These are phyloP conservation scores for Hirschioporus abietinus DNA, from an alignment of 768 basidiomycete genomes.

Conservation along the genomic window DNA sequence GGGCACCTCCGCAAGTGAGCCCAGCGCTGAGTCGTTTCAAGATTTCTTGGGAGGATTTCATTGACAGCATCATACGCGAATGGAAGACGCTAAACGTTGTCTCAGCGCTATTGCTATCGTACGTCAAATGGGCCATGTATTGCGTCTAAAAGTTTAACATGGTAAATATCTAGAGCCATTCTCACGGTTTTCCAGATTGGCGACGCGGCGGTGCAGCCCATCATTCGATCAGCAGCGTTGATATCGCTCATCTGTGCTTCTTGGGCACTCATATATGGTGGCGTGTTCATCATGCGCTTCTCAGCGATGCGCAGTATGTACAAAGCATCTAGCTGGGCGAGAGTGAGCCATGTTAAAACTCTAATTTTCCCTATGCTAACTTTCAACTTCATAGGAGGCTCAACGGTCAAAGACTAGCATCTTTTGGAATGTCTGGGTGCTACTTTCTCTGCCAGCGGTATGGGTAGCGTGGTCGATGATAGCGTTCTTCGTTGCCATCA, in stretches of 20 bases:
- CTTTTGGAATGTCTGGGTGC: slow-evolving; percentile 65
- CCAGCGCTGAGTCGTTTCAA: slow-evolving; percentile 63
- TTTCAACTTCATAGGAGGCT: slow-evolving; percentile 43
- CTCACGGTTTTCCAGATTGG: slow-evolving; percentile 59
- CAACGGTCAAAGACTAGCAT: slow-evolving; percentile 41
- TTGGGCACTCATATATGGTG: slow-evolving; percentile 69
- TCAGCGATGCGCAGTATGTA: slow-evolving; percentile 69
- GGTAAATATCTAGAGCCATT: slow-evolving; percentile 45
- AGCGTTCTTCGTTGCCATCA: slow-evolving; percentile 55
- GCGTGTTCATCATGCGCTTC: slow-evolving; percentile 68
- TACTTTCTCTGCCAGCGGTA: slow-evolving; percentile 60
- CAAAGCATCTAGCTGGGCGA: slow-evolving; percentile 67
- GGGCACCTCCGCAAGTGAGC: slow-evolving; percentile 44
- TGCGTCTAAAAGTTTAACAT: neutral
- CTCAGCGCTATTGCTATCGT: slow-evolving; percentile 56
- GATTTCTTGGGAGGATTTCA: slow-evolving; percentile 63
- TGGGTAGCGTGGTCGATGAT: slow-evolving; percentile 76
- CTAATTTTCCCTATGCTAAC: neutral
- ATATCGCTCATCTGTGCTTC: slow-evolving; percentile 61
- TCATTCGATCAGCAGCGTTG: slow-evolving; percentile 57
- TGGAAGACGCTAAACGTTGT: slow-evolving; percentile 77
- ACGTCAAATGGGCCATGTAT: slow-evolving; percentile 16
- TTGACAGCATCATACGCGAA: slow-evolving; percentile 63
- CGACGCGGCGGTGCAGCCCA: slow-evolving; percentile 48
- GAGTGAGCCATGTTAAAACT: slow-evolving; percentile 33